Evolutionary conservation across 805 yeast species (phyloP).

Genomic region (Blastobotrys muscicola): DNA sequence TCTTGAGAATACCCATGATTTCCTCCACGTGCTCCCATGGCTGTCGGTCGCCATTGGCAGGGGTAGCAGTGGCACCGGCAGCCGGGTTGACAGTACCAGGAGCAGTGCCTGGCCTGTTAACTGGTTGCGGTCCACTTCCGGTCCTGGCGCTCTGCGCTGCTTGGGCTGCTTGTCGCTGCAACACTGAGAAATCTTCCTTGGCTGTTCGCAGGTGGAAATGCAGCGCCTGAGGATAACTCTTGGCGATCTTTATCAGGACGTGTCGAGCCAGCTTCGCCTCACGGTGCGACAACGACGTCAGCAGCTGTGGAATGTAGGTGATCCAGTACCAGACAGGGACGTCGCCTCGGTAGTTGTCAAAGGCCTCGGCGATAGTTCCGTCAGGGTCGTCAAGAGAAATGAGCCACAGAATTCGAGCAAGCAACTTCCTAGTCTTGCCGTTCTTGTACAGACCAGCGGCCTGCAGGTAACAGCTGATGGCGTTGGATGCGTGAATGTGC

Average conservation of each 20-base stretch:
- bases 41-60: conserved; percentile 36
- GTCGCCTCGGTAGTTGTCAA: conserved; percentile 88
- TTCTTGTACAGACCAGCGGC: conserved; percentile 96
- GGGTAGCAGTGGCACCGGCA: conserved; percentile 4
- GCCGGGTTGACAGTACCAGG: conserved; percentile 4
- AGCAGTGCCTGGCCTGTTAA: conserved; percentile 1
- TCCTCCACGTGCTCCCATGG: conserved; percentile 94
- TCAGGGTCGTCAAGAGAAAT: conserved; percentile 80
- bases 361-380: conserved; percentile 76
- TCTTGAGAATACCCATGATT: conserved; percentile 87
- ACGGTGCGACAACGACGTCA: conserved; percentile 80
- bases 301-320: conserved; percentile 87
- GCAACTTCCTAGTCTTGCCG: conserved; percentile 76
- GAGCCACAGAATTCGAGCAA: conserved; percentile 89
- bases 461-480: conserved; percentile 90
- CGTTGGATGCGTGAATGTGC: conserved; percentile 80
- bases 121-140: conserved; percentile 8
- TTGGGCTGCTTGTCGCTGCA: conserved; percentile 65
- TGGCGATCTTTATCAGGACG: conserved; percentile 84
- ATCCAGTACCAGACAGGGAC: conserved; percentile 99
- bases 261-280: conserved; percentile 87
- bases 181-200: conserved; percentile 82
- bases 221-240: conserved; percentile 93
- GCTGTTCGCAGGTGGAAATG: conserved; percentile 95
- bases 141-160: conserved; percentile 32